Base-by-base conservation (phyloP, 208 protist species). In the Leishmania turanica region DNA sequence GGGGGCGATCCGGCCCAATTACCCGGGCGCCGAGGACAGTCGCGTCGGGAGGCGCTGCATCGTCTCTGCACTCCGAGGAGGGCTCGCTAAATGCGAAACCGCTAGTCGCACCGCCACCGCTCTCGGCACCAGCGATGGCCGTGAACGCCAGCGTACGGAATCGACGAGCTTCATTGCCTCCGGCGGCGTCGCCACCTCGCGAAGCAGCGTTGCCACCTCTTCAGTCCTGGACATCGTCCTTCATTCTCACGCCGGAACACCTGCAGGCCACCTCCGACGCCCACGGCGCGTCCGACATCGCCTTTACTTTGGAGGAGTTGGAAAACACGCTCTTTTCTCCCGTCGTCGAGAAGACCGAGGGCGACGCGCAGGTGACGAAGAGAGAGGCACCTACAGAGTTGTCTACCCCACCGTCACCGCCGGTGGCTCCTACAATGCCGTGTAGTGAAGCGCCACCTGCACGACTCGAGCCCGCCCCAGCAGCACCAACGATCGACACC, bases 271-370 rank as follows among this genome's bases (percentile, higher is more conserved):
- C 69, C 3, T n/a, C 80, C 2, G 78, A 82, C 6, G 66, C 71
- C 24, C 56, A 75, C 34, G 64, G 45, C 2, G 78, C 82, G n/a
- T 86, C 87, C 15, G 91, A 93, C 47, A 85, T 95, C 70, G 87
- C 93, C n/a, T 95, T 90, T 60, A 95, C 92, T 21, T 78, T 97
- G 60, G 88, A 97, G 79, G 91, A 95, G 80, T 70, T 97, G 51
- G 93, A 97, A 71, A 58, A 89, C 58, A 87, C 89, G 13, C 91
- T 97, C 31, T 95, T 96, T 75, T 78, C 82, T 19, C 58, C 73
- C 0, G 15, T 27, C 5, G 9, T 24, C 1, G 81, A 85, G 45
- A 15, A 74, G 2, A 56, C 15, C 8, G 73, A 73, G 21, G 40
- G 47, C 40, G 56, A 49, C 15, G 34, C 74, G 5, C 7, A 34